Evolutionary conservation across 768 basidiomycete species (phyloP).

Genomic region (Kwoniella dejecticola): DNA sequence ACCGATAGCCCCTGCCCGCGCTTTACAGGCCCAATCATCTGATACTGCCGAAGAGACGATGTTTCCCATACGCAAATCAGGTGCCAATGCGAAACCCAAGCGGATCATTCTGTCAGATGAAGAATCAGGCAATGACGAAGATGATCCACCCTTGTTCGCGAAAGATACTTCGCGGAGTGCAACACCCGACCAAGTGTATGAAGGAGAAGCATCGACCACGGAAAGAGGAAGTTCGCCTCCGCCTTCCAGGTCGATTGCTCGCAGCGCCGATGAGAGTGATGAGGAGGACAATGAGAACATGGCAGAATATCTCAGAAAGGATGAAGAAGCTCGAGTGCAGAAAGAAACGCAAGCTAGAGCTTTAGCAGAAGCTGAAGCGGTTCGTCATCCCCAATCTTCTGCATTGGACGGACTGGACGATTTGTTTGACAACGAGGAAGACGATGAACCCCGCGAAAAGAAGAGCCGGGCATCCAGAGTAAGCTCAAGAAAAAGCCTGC

Average conservation of each 20-base stretch:
- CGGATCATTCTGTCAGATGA: constrained; percentile 27
- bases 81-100: constrained; percentile 11
- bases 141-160: constrained; percentile 5
- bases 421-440: constrained; percentile 23
- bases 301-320: neutral
- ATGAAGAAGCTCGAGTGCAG: neutral
- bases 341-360: constrained; percentile 2
- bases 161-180: constrained; percentile 4
- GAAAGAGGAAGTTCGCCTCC: constrained; percentile 15
- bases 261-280: constrained; percentile 3
- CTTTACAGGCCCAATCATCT: constrained; percentile 9
- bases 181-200: neutral
- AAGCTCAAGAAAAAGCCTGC: too few relatives aligned
- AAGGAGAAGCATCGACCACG: constrained; percentile 4
- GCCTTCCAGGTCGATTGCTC: neutral
- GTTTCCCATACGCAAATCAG: constrained; percentile 25
- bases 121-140: constrained; percentile 18
- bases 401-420: constrained; percentile 16
- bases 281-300: constrained; percentile 7
- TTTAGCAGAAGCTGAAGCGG: neutral
- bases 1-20: neutral
- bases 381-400: constrained; percentile 7
- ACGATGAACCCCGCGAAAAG: constrained; percentile 14
- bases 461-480: constrained; percentile 9
- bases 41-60: constrained; percentile 25